phyloP scores from a whole-genome alignment of 192 early-diverging fungal genomes.

The Entomortierella parvispora region DNA sequence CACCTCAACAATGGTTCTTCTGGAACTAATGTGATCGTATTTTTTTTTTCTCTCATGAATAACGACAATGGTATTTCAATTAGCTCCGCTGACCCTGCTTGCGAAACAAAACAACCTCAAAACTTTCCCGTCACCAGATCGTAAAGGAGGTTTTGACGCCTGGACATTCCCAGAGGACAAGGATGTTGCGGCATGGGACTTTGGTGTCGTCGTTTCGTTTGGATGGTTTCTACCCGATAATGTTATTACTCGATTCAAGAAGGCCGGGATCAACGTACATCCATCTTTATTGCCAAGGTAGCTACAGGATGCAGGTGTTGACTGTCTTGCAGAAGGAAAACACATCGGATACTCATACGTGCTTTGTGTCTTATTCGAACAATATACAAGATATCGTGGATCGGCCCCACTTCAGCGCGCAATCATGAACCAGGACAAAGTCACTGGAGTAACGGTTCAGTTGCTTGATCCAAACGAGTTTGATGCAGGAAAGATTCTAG shows the following conservation, averaged over 20 bases:
- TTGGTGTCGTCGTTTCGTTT: conserved; percentile 95
- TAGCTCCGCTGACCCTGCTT: conserved; percentile 36
- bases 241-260: conserved; percentile 74
- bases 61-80: too few relatives aligned
- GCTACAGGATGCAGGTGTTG: neutral
- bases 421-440: conserved; percentile 77
- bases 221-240: conserved; percentile 85
- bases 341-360: conserved; percentile 11
- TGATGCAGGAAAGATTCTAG: conserved; percentile 87
- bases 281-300: conserved; percentile 93
- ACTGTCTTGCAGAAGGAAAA: neutral
- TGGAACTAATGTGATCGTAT: too few relatives aligned
- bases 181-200: conserved; percentile 57
- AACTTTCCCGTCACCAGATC: conserved; percentile 37
- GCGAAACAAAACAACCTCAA: conserved; percentile 38
- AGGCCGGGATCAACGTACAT: conserved; percentile 87
- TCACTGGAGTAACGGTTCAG: conserved; percentile 88
- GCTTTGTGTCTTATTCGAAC: neutral
- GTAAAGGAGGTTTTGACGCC: conserved; percentile 33
- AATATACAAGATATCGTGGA: conserved; percentile 76
- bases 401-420: conserved; percentile 90
- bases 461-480: conserved; percentile 81
- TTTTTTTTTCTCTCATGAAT: too few relatives aligned
- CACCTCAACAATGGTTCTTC: neutral
- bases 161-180: conserved; percentile 35